Evolutionary conservation across 768 basidiomycete species (phyloP).

Genomic region (Termitomyces sp.): DNA sequence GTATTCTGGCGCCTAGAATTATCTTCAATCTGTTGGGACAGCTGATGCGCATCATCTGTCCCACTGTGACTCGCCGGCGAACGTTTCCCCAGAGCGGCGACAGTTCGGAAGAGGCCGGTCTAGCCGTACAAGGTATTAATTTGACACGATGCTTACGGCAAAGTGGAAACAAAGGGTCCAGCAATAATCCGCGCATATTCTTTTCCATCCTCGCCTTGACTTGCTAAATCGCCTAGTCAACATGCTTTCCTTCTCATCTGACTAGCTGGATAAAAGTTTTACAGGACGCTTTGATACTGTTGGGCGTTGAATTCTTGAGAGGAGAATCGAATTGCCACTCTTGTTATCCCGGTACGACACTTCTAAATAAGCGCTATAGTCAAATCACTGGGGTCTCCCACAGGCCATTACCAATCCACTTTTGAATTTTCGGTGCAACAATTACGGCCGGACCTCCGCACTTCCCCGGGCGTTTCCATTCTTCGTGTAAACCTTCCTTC

Average conservation of each 20-base stretch:
- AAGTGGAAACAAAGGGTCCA: not conserved
- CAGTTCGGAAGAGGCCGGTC: constrained; percentile 14
- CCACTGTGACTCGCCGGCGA: constrained; percentile 9
- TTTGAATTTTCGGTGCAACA: constrained; percentile 8
- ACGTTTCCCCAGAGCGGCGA: constrained; percentile 8
- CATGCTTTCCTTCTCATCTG: constrained; percentile 2
- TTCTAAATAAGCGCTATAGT: not conserved
- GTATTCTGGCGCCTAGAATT: constrained; percentile 14
- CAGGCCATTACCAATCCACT: constrained; percentile 1
- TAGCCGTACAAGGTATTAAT: constrained; percentile 1
- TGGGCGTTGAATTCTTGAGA: not conserved
- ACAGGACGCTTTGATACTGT: not conserved
- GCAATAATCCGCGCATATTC: not conserved
- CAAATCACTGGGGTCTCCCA: not conserved
- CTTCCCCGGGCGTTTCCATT: constrained; percentile 11
- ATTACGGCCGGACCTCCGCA: constrained; percentile 7
- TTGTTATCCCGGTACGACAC: not conserved
- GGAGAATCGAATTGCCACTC: not conserved
- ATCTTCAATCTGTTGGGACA: constrained; percentile 8
- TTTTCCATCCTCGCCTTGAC: not conserved
- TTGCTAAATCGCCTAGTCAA: not conserved
- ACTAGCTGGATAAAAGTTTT: not conserved
- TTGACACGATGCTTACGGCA: constrained; percentile 10
- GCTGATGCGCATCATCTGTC: constrained; percentile 17
- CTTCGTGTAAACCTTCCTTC: not conserved